phyloP scores from a whole-genome alignment of 1,284 basidiomycete genomes.

The Ceratobasidium sp. region DNA sequence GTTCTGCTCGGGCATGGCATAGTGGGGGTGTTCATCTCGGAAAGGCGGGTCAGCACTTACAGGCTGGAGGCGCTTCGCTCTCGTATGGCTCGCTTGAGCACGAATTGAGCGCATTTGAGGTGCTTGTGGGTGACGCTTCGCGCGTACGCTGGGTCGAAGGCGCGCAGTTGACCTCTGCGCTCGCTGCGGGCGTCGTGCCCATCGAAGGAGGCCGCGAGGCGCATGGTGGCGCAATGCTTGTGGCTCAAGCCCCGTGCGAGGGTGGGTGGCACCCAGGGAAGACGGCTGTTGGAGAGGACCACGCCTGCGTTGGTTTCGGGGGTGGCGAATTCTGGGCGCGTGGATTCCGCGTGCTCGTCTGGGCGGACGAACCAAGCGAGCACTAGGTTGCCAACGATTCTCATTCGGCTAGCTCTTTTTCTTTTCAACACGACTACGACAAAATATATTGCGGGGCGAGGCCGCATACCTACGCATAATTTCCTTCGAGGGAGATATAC shows the following conservation, averaged over 20 bases:
- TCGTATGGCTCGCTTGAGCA: constrained; percentile 56
- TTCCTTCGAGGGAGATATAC: constrained; percentile 6
- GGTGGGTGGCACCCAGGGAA: constrained; percentile 52
- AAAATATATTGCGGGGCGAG: constrained; percentile 7
- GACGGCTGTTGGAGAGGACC: constrained; percentile 53
- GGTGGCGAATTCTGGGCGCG: constrained; percentile 57
- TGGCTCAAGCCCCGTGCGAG: constrained; percentile 55
- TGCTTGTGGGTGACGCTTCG: constrained; percentile 55
- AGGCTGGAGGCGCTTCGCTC: constrained; percentile 53
- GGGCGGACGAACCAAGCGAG: constrained; percentile 25
- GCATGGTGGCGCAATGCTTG: constrained; percentile 53
- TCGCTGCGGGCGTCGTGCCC: constrained; percentile 32
- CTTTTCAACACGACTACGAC: constrained; percentile 14
- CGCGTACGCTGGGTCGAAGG: constrained; percentile 57
- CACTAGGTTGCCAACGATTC: constrained; percentile 1
- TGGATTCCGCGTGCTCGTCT: constrained; percentile 56
- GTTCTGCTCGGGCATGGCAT: constrained; percentile 55
- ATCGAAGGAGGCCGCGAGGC: constrained; percentile 58
- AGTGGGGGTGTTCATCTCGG: constrained; percentile 57
- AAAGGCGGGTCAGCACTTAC: constrained; percentile 57
- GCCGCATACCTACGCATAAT: constrained; percentile 13
- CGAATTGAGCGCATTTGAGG: constrained; percentile 55
- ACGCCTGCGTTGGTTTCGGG: constrained; percentile 57
- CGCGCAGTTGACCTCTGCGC: constrained; percentile 51
- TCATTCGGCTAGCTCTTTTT: background rate